Percentiles rank a stretch among this genome's conserved stretches.
These are phyloP conservation scores for Fereydounia khargensis DNA, from an alignment of 1,284 basidiomycete species.

Conservation along the genomic window DNA sequence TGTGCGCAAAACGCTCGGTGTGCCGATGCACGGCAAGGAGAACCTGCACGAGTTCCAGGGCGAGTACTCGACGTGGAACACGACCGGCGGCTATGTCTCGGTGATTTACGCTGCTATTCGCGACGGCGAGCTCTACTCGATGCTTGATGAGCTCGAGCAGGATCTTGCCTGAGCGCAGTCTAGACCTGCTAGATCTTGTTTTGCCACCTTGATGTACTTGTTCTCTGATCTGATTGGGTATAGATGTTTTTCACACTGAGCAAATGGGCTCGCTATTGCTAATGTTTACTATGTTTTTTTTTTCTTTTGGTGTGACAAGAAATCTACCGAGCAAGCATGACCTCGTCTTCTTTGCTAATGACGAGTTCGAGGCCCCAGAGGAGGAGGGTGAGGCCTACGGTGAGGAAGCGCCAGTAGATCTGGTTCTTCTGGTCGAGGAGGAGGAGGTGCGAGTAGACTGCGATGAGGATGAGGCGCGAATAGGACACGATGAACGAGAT, in stretches of 20 bases:
- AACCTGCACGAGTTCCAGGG: slow-evolving; percentile 44
- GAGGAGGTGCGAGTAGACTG: slow-evolving; percentile 52
- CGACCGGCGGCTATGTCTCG: slow-evolving; percentile 34
- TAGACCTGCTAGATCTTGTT: too few relatives aligned
- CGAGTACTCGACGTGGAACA: slow-evolving; percentile 28
- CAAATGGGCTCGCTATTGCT: too few relatives aligned
- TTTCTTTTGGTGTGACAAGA: too few relatives aligned
- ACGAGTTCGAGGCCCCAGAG: slow-evolving; percentile 53
- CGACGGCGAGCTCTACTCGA: slow-evolving; percentile 37
- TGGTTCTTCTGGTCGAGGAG: slow-evolving; percentile 54
- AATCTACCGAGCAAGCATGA: too few relatives aligned
- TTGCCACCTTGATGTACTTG: too few relatives aligned
- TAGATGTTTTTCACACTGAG: too few relatives aligned
- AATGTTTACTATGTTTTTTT: too few relatives aligned
- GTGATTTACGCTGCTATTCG: slow-evolving; percentile 37
- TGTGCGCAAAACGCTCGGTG: slow-evolving; percentile 41
- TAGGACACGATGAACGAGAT: slow-evolving; percentile 46
- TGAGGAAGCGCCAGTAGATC: slow-evolving; percentile 54
- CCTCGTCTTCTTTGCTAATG: slow-evolving; percentile 35
- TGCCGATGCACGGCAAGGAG: slow-evolving; percentile 49
- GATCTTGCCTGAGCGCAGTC: too few relatives aligned
- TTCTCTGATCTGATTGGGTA: too few relatives aligned
- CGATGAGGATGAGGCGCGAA: slow-evolving; percentile 50
- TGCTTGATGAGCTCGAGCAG: slow-evolving; percentile 23
- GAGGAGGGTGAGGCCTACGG: slow-evolving; percentile 46